Evolutionary conservation across 805 yeast species (phyloP).

Genomic region (Pichia exigua): DNA sequence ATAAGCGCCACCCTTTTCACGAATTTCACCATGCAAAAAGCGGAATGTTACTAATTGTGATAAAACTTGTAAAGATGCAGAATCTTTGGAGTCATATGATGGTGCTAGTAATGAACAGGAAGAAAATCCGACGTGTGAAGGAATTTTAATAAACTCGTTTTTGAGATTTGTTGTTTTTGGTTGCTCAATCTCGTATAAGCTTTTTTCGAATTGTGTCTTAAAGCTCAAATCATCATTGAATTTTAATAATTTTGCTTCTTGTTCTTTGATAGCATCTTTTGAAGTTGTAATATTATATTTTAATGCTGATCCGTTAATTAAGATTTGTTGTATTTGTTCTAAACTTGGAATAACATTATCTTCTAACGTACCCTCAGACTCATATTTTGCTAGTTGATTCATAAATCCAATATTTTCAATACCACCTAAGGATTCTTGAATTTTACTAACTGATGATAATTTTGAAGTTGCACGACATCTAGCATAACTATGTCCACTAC

Average conservation of each 20-base stretch:
- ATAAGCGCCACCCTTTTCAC: slow-evolving; percentile 97
- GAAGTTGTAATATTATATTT: slow-evolving; percentile 55
- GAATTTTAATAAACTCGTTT: slow-evolving; percentile 47
- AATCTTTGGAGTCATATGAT: slow-evolving; percentile 59
- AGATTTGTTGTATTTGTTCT: slow-evolving; percentile 37
- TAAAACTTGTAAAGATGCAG: slow-evolving; percentile 78
- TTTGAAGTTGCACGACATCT: slow-evolving; percentile 56
- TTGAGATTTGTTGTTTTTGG: background rate
- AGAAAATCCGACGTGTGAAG: slow-evolving; percentile 83
- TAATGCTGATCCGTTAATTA: slow-evolving; percentile 37
- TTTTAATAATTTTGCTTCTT: slow-evolving; percentile 29
- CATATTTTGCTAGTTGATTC: slow-evolving; percentile 47
- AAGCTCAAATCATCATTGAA: slow-evolving; percentile 23
- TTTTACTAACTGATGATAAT: slow-evolving; percentile 49
- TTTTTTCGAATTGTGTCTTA: slow-evolving; percentile 5
- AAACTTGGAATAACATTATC: slow-evolving; percentile 60
- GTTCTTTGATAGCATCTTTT: slow-evolving; percentile 29
- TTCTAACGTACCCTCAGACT: slow-evolving; percentile 41
- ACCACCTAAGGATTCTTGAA: slow-evolving; percentile 65
- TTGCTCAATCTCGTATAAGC: slow-evolving; percentile 10
- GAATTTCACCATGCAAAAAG: slow-evolving; percentile 76
- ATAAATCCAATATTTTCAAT: slow-evolving; percentile 69
- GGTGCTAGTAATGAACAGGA: slow-evolving; percentile 63
- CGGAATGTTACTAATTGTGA: slow-evolving; percentile 76
- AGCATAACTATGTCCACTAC: slow-evolving; percentile 83